A percentile compares a stretch with the other conserved stretches of the same genome.
phyloP scores from a whole-genome alignment of 1,284 basidiomycete genomes.

The Pterulicium gracile region DNA sequence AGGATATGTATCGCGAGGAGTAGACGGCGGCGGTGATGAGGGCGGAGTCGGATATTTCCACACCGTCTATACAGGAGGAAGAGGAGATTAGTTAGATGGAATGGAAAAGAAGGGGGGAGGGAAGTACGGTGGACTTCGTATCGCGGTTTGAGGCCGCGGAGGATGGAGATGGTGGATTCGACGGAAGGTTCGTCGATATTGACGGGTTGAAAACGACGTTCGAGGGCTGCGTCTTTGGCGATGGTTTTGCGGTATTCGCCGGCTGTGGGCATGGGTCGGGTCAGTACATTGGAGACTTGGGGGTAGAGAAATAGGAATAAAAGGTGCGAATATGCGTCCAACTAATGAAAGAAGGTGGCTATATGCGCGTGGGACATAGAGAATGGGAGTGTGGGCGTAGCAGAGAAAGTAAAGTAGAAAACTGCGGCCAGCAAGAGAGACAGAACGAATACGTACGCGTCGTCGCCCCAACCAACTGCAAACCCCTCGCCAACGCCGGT shows the following conservation, averaged over 20 bases:
- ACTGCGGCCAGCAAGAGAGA: not conserved
- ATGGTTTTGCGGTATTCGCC: conserved; percentile 91
- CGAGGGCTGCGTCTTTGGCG: conserved; percentile 85
- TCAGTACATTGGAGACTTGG: not conserved
- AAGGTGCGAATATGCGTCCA: no score
- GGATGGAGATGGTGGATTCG: conserved; percentile 79
- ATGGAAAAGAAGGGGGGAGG: conserved; percentile 55
- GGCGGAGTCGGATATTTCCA: conserved; percentile 1
- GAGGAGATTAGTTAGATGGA: conserved; percentile 80
- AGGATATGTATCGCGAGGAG: conserved; percentile 73
- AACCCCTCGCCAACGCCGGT: conserved; percentile 74
- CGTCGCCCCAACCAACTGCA: conserved; percentile 83
- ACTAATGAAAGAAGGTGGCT: no score
- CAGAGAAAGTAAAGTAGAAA: not conserved
- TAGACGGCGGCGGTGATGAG: conserved; percentile 61
- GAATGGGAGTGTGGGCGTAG: no score
- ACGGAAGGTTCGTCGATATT: conserved; percentile 82
- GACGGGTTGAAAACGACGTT: conserved; percentile 85
- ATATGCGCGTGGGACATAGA: no score
- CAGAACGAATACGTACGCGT: conserved; percentile 44
- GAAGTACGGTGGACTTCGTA: conserved; percentile 85
- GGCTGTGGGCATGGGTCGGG: conserved; percentile 25
- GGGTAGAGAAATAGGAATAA: no score
- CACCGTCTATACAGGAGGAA: conserved; percentile 44
- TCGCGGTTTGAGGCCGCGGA: conserved; percentile 75